Base-by-base conservation (phyloP, 306 rosid species). In the Ammopiptanthus mongolicus region DNA sequence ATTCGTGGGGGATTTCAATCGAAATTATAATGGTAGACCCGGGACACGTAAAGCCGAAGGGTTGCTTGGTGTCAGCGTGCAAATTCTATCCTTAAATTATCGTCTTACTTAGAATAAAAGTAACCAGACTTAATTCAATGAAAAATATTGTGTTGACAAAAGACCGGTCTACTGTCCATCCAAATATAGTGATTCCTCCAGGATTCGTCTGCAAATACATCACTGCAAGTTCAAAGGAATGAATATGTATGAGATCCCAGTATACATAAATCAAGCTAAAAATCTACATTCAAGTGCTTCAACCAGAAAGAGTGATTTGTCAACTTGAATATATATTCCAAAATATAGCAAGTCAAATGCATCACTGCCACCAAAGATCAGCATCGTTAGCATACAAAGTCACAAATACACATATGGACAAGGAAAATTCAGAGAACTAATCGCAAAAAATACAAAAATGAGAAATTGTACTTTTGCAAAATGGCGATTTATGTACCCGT, bases 111-210 rank as follows among this genome's bases (percentile, higher is more conserved):
- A 91, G 89, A 82, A 91, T 85, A 61, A 89, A 91, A 44, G 96
- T 91, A 37, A 91, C 84, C 44, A 91, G 71, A 73, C 84, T 79
- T 37, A 91, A 77, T 68, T 89, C 90, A 28, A 91, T 83, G 81
- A 91, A 91, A 70, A 91, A 89, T 55, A 91, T 89, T 8, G 97
- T 91, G 88, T 83, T 91, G 77, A 91, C 79, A 28, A 91, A 91
- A 48, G 84, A 87, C 5, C 97, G 81, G 56, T 91, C 97, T 12
- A 91, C 91, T 22, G 88, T 89, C 93, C 93, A 91, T 44, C 97
- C 97, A 78, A 91, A 91, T 46, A 91, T 86, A 11, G 97, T 89
- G 83, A 91, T 86, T 42, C 97, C 97, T 65, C 91, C 97, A 2
- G 86, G 87, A 82, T 91, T 91, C 28, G 91, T 82, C 81, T 89